Evolutionary conservation across 192 early-diverging fungal species (phyloP), one percentile per base, ranked within the genome.

Genomic region (Backusella tuberculispora): DNA sequence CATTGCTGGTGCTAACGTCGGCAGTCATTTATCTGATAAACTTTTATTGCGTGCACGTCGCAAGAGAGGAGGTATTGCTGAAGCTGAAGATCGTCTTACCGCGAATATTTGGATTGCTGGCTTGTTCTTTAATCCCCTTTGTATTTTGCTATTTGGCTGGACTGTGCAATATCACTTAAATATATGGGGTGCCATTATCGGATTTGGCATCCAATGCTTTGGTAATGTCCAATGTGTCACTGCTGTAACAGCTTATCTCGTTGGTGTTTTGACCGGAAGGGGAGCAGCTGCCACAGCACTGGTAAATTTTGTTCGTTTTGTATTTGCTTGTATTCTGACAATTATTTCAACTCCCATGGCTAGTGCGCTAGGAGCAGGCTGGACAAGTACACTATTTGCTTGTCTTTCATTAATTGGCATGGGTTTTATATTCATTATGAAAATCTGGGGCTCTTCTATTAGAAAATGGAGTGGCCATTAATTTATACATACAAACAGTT

Each of bases 331-430:
- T 73, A 72, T 81, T 41, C 67, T 81, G 26, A 76, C 85, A 0
- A 64, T 79, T 69, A 44, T 83, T 43, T 81, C 84, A 1, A 81
- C 79, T 71, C 83, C 81, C 6, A 81, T 87, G 76, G 77, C 83
- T 4, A 68, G 76, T 37, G 71, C 74, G 13, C 41, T 87, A 21
- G 83, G 86, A 6, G 81, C 83, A 50, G 85, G 83, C 7, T 83
- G 72, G 64, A 79, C 79, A 3, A 68, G 78, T n/a, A 66, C 82
- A 10, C 64, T 87, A 24, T 75, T 81, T 17, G 80, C 82, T 5
- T 74, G 63, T 9, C 67, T 85, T 19, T 79, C 78, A 38, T 77
- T 75, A 12, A 1, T 76, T 7, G 76, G 77, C 15, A 81, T 81
- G 80, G 65, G 7, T 0, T 47, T 80, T n/a, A 69, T 78, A 14